Evolutionary conservation across 202 grass and related monocot species (phyloP).

Genomic region (Carex arenaria): DNA sequence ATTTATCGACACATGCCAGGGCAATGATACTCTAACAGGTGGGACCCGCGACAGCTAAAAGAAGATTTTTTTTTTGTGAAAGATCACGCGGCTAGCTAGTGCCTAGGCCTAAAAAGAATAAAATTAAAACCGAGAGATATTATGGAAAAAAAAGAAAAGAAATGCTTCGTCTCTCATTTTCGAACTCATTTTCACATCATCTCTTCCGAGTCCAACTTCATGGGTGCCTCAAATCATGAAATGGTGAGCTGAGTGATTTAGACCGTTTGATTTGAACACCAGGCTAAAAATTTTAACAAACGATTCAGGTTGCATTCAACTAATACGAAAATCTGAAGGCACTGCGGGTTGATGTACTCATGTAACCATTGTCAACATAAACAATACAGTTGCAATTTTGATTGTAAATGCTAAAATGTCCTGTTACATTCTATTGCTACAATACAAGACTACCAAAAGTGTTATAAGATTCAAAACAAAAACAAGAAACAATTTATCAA

Average conservation of each 20-base stretch:
- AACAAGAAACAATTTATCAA: background rate
- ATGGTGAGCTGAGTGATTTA: no score
- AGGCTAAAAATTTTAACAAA: no score
- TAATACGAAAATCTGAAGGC: background rate
- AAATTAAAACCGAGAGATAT: background rate
- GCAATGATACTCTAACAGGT: background rate
- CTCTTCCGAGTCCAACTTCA: no score
- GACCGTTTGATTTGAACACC: no score
- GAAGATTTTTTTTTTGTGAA: no score
- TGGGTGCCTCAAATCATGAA: no score
- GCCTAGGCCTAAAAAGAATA: no score
- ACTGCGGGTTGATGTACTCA: background rate
- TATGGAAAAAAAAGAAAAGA: background rate
- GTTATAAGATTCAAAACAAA: background rate
- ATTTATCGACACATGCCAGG: background rate
- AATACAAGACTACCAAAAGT: slow-evolving; percentile 5
- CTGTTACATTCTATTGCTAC: background rate
- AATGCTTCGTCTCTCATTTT: no score
- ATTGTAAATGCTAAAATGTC: background rate
- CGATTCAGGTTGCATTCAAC: background rate
- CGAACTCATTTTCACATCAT: no score
- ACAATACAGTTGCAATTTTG: background rate
- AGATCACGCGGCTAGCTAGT: no score
- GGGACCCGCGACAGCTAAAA: background rate
- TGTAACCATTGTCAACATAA: background rate